Conservation (phyloP, 768 basidiomycete species). For the Hemileccinum rubropunctum region DNA sequence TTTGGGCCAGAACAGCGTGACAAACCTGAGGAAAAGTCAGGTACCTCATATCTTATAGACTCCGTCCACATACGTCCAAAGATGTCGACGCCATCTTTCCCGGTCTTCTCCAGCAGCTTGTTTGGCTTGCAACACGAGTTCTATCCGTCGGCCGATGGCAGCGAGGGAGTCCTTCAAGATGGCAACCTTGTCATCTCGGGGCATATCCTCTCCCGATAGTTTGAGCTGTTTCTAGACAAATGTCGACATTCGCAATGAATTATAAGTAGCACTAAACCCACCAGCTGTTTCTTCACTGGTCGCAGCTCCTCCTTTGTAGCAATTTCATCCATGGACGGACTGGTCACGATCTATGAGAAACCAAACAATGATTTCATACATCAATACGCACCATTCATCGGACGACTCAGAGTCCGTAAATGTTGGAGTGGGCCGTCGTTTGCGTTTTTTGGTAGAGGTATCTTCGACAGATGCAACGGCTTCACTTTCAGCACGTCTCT, state of each 20-base stretch:
- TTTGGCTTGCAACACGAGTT: conserved; percentile 73
- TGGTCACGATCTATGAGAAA: conserved; percentile 28
- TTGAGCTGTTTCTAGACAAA: conserved; percentile 87
- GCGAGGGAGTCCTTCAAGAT: conserved; percentile 94
- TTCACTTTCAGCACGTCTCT: conserved; percentile 83
- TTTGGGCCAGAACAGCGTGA: conserved; percentile 96
- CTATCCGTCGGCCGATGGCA: conserved; percentile 91
- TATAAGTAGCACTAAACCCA: conserved; percentile 36
- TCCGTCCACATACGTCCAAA: conserved; percentile 82
- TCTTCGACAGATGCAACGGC: conserved; percentile 81
- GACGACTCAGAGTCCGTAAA: conserved; percentile 94
- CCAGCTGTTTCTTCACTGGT: conserved; percentile 95
- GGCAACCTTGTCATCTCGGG: conserved; percentile 92
- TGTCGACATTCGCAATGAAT: conserved; percentile 2
- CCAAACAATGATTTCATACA: background rate
- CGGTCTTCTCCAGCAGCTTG: conserved; percentile 76
- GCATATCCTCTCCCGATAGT: conserved; percentile 88
- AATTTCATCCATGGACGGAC: conserved; percentile 93
- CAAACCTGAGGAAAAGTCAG: conserved; percentile 58
- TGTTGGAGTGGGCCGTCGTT: conserved; percentile 92
- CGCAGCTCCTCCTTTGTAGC: conserved; percentile 92
- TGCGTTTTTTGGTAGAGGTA: conserved; percentile 64
- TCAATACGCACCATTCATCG: conserved; percentile 76
- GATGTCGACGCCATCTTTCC: conserved; percentile 86
- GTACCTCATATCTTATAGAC: background rate